phyloP scores from a whole-genome alignment of 768 basidiomycete genomes.

The Pleurotus ostreatus region DNA sequence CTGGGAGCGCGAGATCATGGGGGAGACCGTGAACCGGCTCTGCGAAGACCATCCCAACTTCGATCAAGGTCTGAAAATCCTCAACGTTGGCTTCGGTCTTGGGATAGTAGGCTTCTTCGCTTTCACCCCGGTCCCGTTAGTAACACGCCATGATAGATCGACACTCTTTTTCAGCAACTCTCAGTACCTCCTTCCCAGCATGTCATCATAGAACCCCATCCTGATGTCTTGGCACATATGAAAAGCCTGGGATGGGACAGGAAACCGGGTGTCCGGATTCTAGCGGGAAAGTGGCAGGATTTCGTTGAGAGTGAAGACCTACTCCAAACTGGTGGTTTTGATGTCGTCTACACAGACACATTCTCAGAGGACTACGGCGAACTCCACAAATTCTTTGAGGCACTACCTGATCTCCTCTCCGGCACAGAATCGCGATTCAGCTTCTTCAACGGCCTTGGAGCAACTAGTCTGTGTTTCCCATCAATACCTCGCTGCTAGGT shows the following conservation, averaged over 20 bases:
- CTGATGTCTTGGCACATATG: constrained; percentile 85
- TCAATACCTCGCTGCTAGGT: constrained; percentile 1
- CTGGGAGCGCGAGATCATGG: constrained; percentile 91
- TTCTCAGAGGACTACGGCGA: constrained; percentile 87
- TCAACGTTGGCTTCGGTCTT: constrained; percentile 94
- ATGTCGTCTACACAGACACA: constrained; percentile 88
- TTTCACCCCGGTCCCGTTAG: background rate
- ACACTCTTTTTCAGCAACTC: constrained; percentile 71
- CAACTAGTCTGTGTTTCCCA: constrained; percentile 63
- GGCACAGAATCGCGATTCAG: constrained; percentile 79
- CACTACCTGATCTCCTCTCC: constrained; percentile 70
- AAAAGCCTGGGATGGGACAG: constrained; percentile 72
- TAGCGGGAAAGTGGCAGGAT: constrained; percentile 96
- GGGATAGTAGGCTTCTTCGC: constrained; percentile 63
- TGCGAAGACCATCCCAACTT: constrained; percentile 46
- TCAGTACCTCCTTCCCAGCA: constrained; percentile 61
- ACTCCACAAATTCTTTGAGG: constrained; percentile 77
- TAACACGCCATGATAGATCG: constrained; percentile 53
- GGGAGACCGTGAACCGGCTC: constrained; percentile 66
- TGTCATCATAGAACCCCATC: constrained; percentile 92
- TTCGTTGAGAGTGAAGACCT: constrained; percentile 59
- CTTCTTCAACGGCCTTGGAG: constrained; percentile 97
- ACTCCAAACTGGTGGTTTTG: constrained; percentile 70
- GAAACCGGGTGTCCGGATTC: constrained; percentile 69
- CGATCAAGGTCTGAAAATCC: constrained; percentile 50